A percentile compares a stretch with the other conserved stretches of the same genome.
Evolutionary conservation across 2,329 filamentous ascomycete species (phyloP).

Genomic region (Knufia petricola): DNA sequence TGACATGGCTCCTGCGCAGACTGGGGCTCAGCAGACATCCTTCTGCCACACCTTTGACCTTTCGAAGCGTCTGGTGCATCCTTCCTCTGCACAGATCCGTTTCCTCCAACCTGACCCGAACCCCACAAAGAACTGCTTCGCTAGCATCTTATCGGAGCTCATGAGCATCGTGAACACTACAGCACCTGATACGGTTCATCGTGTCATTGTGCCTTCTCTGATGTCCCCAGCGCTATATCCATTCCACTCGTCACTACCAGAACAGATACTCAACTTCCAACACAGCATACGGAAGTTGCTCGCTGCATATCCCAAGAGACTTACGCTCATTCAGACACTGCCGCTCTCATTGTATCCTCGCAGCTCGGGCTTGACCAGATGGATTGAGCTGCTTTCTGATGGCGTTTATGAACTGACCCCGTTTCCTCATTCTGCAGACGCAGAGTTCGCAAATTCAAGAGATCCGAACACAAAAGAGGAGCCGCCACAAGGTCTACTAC

Average conservation of each 20-base stretch:
- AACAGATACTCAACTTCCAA: constrained; percentile 68
- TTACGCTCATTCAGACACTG: constrained; percentile 66
- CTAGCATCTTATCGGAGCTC: constrained; percentile 44
- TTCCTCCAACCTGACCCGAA: constrained; percentile 41
- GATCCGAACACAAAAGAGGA: constrained; percentile 51
- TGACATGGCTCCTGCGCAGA: constrained; percentile 33
- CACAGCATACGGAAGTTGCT: constrained; percentile 68
- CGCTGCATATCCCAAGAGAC: constrained; percentile 52
- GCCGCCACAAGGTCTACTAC: constrained; percentile 74
- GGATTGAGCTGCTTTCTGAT: constrained; percentile 77
- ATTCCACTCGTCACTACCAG: constrained; percentile 57
- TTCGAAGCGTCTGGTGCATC: constrained; percentile 53
- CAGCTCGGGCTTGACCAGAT: constrained; percentile 63
- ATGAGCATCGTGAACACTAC: constrained; percentile 47
- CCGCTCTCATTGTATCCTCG: constrained; percentile 74
- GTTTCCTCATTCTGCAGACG: constrained; percentile 52
- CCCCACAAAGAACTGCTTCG: constrained; percentile 47
- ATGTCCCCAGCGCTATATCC: constrained; percentile 81
- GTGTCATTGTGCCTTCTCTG: constrained; percentile 73
- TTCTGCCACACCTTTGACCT: constrained; percentile 70
- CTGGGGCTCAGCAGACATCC: constrained; percentile 30
- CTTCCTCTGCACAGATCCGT: constrained; percentile 42
- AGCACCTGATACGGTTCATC: constrained; percentile 56
- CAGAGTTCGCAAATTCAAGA: constrained; percentile 25
- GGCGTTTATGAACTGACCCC: constrained; percentile 76